These are phyloP conservation scores for Kluyveromyces sp. DNA, from an alignment of 1,139 yeast species.

Conservation along the genomic window DNA sequence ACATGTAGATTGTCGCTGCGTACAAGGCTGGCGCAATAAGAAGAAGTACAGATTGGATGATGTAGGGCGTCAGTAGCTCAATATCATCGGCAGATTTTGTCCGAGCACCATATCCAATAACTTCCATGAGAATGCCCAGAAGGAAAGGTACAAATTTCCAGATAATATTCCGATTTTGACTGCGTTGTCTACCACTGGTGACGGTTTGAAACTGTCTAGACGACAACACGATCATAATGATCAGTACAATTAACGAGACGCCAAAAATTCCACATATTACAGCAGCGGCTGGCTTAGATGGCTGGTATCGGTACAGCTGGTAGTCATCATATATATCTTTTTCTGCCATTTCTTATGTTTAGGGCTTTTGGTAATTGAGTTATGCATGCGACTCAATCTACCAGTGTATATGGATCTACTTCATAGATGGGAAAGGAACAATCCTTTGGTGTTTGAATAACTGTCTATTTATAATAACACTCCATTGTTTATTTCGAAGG, in stretches of 20 bases:
- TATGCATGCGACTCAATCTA: too few species aligned
- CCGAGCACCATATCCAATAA: conserved; percentile 37
- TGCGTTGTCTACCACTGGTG: background rate
- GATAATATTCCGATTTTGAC: background rate
- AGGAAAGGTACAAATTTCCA: conserved; percentile 1
- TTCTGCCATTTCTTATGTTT: background rate
- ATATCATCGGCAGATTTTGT: conserved; percentile 22
- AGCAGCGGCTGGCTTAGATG: background rate
- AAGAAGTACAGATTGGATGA: conserved; percentile 34
- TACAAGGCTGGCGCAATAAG: conserved; percentile 40
- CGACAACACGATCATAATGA: background rate
- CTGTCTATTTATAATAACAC: too few species aligned
- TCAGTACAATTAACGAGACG: background rate
- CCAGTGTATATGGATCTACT: too few species aligned
- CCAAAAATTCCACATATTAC: background rate
- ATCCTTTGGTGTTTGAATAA: too few species aligned
- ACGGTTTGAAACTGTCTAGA: background rate
- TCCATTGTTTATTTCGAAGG: too few species aligned
- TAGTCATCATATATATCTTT: background rate
- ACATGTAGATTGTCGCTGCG: conserved; percentile 43
- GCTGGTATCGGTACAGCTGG: background rate
- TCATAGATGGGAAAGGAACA: too few species aligned
- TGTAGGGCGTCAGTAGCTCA: conserved; percentile 29
- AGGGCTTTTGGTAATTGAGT: too few species aligned
- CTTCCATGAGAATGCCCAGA: conserved; percentile 30